These are phyloP conservation scores for Hamigera avellanea DNA, from an alignment of 495 filamentous ascomycete species.

Conservation along the genomic window DNA sequence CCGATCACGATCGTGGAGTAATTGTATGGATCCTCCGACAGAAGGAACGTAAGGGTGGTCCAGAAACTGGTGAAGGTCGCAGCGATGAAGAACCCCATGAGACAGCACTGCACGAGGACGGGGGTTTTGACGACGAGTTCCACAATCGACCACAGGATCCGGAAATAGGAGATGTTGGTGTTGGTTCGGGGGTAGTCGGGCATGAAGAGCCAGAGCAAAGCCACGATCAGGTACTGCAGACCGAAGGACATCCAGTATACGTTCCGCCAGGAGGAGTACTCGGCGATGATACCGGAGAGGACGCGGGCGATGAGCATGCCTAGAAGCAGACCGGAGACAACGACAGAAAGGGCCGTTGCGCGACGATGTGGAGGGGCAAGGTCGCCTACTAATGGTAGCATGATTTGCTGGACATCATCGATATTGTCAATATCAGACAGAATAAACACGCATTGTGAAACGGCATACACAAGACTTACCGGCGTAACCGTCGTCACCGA, in stretches of 20 bases:
- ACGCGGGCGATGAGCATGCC: slow-evolving; percentile 69
- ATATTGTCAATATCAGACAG: not conserved
- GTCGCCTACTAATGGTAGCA: slow-evolving; percentile 77
- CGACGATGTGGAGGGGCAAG: slow-evolving; percentile 60
- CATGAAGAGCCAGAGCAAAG: slow-evolving; percentile 59
- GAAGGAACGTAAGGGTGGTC: slow-evolving; percentile 76
- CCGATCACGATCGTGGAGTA: slow-evolving; percentile 60
- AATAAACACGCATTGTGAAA: too few relatives aligned
- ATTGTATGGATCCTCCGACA: slow-evolving; percentile 54
- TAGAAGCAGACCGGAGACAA: slow-evolving; percentile 66
- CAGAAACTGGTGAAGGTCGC: slow-evolving; percentile 60
- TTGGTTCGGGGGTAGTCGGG: slow-evolving; percentile 73
- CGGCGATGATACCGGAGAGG: slow-evolving; percentile 62
- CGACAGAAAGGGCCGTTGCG: slow-evolving; percentile 56
- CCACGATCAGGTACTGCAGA: slow-evolving; percentile 57
- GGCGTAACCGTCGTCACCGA: slow-evolving; percentile 74
- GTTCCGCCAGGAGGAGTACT: slow-evolving; percentile 59
- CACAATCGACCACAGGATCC: slow-evolving; percentile 53
- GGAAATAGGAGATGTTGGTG: slow-evolving; percentile 45
- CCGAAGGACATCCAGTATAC: slow-evolving; percentile 75
- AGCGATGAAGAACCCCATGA: slow-evolving; percentile 44
- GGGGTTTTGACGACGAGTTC: slow-evolving; percentile 50
- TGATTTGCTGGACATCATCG: slow-evolving; percentile 42
- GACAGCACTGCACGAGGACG: slow-evolving; percentile 53
- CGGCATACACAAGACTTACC: too few relatives aligned